Base-by-base conservation (phyloP, 1,139 yeast species). In the Citeromyces hawaiiensis region DNA sequence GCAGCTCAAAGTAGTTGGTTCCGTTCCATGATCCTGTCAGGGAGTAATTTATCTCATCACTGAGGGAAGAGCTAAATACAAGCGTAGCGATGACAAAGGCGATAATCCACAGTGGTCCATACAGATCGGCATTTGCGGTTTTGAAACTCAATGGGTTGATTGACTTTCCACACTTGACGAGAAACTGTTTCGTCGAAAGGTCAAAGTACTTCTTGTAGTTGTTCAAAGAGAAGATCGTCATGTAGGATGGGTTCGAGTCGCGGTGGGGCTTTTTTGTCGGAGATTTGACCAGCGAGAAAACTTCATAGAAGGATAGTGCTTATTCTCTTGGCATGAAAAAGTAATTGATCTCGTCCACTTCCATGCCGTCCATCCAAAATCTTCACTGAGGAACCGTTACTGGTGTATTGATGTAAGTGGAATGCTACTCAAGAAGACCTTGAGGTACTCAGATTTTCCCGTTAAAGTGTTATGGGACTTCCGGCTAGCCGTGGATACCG, bases 91-190 rank as follows among this genome's bases (percentile, higher is more conserved):
- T 75, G 40, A 83, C 71, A 0, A 94, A 80, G 0, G 86, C 85
- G 10, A 87, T 80, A 37, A 85, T 76, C 95, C 95, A 85, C 36
- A 83, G 64, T 21, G 87, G 82, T 1, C 94, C 94, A 52, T 83
- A 85, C 40, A 85, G 59, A 52, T 85, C 95, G 10, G 59, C 62
- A 9, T 44, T 47, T 6, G 41, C 16, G 5, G 54, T 39, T 23
- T 55, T 53, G 34, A 14, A 30, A 38, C 59, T 57, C 23, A 71
- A 46, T 10, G 78, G 78, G 44, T 72, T 71, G 40, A 67, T 44
- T 4, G 75, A 67, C 36, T 56, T 51, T 32, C 56, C 58, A 39
- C 72, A 56, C 44, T 69, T 70, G 14, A 49, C 54, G 42, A 72
- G 59, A 42, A 82, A 83, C 14, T 74, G 76, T 15, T 60, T 63